These are phyloP conservation scores for Tricholoma terreum DNA, from an alignment of 768 basidiomycete genomes.

Conservation along the genomic window DNA sequence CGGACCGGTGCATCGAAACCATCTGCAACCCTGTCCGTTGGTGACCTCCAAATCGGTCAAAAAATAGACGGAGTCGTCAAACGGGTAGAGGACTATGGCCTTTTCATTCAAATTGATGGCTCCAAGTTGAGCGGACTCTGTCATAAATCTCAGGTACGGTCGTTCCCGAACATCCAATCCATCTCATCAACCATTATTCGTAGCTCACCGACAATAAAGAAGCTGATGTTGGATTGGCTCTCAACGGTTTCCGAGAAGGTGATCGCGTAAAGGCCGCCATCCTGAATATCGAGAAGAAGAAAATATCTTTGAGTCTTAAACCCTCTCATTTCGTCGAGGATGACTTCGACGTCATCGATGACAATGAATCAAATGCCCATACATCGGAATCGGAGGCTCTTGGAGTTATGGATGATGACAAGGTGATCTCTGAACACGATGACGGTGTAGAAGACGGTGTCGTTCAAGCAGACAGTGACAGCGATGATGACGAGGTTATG, in stretches of 20 bases:
- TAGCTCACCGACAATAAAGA: conserved; percentile 88
- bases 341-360: conserved; percentile 46
- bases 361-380: conserved; percentile 26
- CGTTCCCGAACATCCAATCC: not conserved
- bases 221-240: conserved; percentile 73
- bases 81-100: conserved; percentile 81
- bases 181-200: conserved; percentile 3
- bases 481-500: conserved; percentile 37
- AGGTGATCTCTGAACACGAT: conserved; percentile 20
- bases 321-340: conserved; percentile 80
- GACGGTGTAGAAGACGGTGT: conserved; percentile 19
- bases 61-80: conserved; percentile 79
- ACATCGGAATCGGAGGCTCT: conserved; percentile 20
- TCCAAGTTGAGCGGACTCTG: conserved; percentile 87
- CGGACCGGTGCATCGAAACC: conserved; percentile 57
- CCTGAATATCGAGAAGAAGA: conserved; percentile 67
- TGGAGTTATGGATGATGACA: conserved; percentile 30
- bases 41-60: conserved; percentile 72
- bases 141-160: conserved; percentile 83
- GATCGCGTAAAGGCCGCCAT: conserved; percentile 83
- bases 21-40: conserved; percentile 34
- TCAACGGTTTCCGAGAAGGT: conserved; percentile 81
- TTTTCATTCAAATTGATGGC: conserved; percentile 89
- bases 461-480: conserved; percentile 17
- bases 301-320: conserved; percentile 84